phyloP scores from a whole-genome alignment of 129 eudicot genomes.

The Flaveria ramosissima region DNA sequence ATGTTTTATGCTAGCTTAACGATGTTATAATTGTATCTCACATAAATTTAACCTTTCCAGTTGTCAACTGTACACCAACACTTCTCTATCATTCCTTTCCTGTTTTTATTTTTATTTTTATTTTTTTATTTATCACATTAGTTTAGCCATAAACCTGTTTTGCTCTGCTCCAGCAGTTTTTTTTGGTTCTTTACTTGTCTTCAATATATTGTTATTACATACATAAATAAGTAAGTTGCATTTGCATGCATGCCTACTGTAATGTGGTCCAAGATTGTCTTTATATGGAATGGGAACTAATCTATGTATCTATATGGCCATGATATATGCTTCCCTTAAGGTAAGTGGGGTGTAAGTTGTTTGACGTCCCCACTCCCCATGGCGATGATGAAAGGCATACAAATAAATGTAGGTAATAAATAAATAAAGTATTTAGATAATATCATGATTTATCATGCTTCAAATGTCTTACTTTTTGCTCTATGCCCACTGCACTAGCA shows the following conservation, averaged over 20 bases:
- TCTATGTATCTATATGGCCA: not conserved
- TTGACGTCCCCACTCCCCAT: too few species aligned
- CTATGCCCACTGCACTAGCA: too few species aligned
- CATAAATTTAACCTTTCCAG: not conserved
- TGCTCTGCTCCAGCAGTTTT: not conserved
- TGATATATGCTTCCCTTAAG: too few species aligned
- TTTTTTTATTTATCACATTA: not conserved
- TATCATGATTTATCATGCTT: too few species aligned
- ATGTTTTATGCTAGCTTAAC: constrained; percentile 1
- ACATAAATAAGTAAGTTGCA: constrained; percentile 13
- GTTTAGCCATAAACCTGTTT: not conserved
- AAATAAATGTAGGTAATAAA: too few species aligned
- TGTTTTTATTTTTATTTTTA: too few species aligned
- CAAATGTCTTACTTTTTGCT: too few species aligned
- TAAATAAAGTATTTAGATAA: too few species aligned
- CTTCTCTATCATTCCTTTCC: not conserved
- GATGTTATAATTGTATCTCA: not conserved
- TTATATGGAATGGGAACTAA: not conserved
- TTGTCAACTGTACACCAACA: not conserved
- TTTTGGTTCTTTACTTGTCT: not conserved
- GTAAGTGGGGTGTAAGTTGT: too few species aligned
- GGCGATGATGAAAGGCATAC: too few species aligned
- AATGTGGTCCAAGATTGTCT: constrained; percentile 4
- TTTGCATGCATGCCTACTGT: constrained; percentile 3
- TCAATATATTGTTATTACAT: not conserved